These are phyloP conservation scores for Phytopythium sindhum DNA, from an alignment of 352 stramenopile species.

Conservation along the genomic window DNA sequence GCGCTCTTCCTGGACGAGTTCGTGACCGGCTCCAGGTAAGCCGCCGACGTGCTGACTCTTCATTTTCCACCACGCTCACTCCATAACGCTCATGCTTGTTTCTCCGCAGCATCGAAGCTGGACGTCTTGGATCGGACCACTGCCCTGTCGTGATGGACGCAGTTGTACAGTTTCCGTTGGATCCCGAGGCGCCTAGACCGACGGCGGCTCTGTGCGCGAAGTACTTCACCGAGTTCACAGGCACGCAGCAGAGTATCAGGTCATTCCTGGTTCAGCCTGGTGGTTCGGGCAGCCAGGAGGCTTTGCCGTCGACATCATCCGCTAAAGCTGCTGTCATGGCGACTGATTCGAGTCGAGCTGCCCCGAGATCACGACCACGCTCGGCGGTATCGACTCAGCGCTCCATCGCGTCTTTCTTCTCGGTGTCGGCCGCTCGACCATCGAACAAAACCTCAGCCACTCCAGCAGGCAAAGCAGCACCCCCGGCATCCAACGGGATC, in stretches of 20 bases:
- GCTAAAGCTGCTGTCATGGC: neutral
- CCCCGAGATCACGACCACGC: neutral
- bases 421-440: slow-evolving; percentile 11
- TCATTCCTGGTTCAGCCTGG: slow-evolving; percentile 24
- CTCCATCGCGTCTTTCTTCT: slow-evolving; percentile 59
- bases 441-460: neutral
- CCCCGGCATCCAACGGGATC: neutral
- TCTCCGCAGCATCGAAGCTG: slow-evolving; percentile 38
- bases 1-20: slow-evolving; percentile 36
- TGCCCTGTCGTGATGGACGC: slow-evolving; percentile 63
- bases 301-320: neutral
- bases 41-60: neutral
- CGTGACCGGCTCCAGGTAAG: slow-evolving; percentile 56
- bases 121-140: slow-evolving; percentile 71
- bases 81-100: neutral
- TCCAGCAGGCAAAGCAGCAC: neutral
- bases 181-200: slow-evolving; percentile 9
- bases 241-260: slow-evolving; percentile 69
- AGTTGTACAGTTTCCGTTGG: slow-evolving; percentile 28
- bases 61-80: neutral
- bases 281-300: neutral
- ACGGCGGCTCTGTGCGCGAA: slow-evolving; percentile 60
- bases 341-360: slow-evolving; percentile 3
- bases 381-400: slow-evolving; percentile 8
- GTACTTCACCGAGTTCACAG: slow-evolving; percentile 72